Conservation (phyloP, 805 yeast genomes). For the Yamadazyma paraphyllophila region DNA sequence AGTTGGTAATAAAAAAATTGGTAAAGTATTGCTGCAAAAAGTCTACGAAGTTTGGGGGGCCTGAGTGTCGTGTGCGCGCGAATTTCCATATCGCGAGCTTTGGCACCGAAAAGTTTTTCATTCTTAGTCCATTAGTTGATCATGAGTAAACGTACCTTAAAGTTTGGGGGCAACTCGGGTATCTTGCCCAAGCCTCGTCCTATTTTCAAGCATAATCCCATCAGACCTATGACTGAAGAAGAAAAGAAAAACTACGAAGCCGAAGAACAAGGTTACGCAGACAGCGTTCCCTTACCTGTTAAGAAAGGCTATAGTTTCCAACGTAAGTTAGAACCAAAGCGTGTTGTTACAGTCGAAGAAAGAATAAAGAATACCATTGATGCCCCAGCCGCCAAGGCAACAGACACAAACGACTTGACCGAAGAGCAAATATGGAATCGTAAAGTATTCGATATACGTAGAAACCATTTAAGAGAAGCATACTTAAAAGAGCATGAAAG, state of each 20-base stretch:
- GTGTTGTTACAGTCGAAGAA: conserved; percentile 57
- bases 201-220: conserved; percentile 63
- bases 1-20: conserved; percentile 52
- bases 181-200: conserved; percentile 75
- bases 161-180: conserved; percentile 71
- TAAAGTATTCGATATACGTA: conserved; percentile 63
- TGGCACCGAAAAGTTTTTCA: conserved; percentile 8
- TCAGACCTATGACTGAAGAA: conserved; percentile 47
- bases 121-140: neutral
- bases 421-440: conserved; percentile 45
- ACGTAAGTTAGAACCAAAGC: conserved; percentile 53
- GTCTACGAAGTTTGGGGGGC: conserved; percentile 59
- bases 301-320: conserved; percentile 45
- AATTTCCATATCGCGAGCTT: neutral
- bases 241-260: conserved; percentile 42
- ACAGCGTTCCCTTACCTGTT: conserved; percentile 64
- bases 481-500: conserved; percentile 53
- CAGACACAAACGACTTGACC: conserved; percentile 29
- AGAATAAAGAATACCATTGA: conserved; percentile 58
- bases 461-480: conserved; percentile 66
- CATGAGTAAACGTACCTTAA: conserved; percentile 52
- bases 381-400: conserved; percentile 27
- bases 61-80: conserved; percentile 2
- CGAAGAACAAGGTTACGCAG: conserved; percentile 65
- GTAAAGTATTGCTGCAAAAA: conserved; percentile 48